phyloP scores from a whole-genome alignment of 768 basidiomycete species.

The Lyophyllum semitale region DNA sequence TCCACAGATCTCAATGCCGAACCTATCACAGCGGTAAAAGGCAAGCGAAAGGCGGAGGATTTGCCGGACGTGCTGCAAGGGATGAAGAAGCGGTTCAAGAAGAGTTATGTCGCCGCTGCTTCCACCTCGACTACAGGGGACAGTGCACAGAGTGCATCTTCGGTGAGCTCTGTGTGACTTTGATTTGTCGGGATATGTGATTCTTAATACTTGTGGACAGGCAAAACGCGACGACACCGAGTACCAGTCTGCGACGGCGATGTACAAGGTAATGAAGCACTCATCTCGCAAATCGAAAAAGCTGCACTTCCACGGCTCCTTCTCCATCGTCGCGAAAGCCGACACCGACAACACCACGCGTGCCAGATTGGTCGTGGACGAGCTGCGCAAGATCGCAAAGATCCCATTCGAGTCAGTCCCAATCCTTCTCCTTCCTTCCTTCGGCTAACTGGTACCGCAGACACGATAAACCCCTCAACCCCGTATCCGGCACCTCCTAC shows the following conservation, averaged over 20 bases:
- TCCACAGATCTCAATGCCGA: too few species aligned
- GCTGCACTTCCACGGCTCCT: slow-evolving; percentile 25
- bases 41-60: not conserved
- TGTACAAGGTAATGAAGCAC: slow-evolving; percentile 25
- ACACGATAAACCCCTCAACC: not conserved
- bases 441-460: not conserved
- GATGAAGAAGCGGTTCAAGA: slow-evolving; percentile 23
- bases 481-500: not conserved
- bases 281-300: slow-evolving; percentile 2
- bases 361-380: slow-evolving; percentile 23
- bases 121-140: not conserved
- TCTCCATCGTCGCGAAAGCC: slow-evolving; percentile 28
- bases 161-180: not conserved
- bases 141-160: not conserved
- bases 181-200: not conserved
- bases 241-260: slow-evolving; percentile 29
- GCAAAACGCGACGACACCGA: slow-evolving; percentile 12
- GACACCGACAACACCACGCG: slow-evolving; percentile 24
- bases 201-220: not conserved
- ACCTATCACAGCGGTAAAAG: not conserved
- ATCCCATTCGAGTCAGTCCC: slow-evolving; percentile 29
- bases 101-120: not conserved
- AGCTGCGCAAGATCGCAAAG: slow-evolving; percentile 30
- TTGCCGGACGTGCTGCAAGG: slow-evolving; percentile 8
- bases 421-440: not conserved